These are phyloP conservation scores for Elymus sibiricus DNA, from an alignment of 176 grass and related monocot species.

Conservation along the genomic window DNA sequence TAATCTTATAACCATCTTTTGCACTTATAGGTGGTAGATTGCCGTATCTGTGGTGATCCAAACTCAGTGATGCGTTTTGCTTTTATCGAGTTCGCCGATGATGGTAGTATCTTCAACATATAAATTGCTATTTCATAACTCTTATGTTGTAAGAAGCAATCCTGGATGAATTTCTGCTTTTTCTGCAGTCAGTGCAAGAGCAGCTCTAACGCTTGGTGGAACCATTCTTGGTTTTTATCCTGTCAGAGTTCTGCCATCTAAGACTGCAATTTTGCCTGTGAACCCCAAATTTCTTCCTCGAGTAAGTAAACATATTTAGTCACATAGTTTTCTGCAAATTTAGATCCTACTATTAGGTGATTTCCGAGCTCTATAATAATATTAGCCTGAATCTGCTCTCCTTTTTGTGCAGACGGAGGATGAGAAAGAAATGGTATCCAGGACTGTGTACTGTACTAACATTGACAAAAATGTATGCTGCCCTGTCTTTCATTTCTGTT, in stretches of 20 bases:
- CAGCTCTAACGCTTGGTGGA: constrained; percentile 78
- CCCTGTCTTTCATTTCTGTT: constrained; percentile 17
- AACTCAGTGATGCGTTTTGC: constrained; percentile 95
- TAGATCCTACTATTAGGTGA: not conserved
- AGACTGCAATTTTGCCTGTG: constrained; percentile 94
- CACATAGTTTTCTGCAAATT: not conserved
- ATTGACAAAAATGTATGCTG: constrained; percentile 85
- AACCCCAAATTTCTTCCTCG: constrained; percentile 94
- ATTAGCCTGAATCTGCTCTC: constrained; percentile 5
- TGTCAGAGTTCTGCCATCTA: constrained; percentile 93
- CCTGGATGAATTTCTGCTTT: constrained; percentile 8
- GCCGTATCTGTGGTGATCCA: constrained; percentile 89
- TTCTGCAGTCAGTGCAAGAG: constrained; percentile 76
- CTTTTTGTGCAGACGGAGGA: constrained; percentile 69
- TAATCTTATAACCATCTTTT: constrained; percentile 23
- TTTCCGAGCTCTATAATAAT: not conserved
- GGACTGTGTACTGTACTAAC: constrained; percentile 99
- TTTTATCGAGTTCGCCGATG: constrained; percentile 96
- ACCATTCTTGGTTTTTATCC: constrained; percentile 91
- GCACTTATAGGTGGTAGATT: constrained; percentile 81
- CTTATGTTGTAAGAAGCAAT: constrained; percentile 12
- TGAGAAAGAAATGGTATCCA: constrained; percentile 95
- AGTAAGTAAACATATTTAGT: constrained; percentile 38
- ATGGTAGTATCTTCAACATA: constrained; percentile 50
- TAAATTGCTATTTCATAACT: not conserved